Evolutionary conservation across 1,139 yeast genomes (phyloP).

Genomic region (Pichia sp.): DNA sequence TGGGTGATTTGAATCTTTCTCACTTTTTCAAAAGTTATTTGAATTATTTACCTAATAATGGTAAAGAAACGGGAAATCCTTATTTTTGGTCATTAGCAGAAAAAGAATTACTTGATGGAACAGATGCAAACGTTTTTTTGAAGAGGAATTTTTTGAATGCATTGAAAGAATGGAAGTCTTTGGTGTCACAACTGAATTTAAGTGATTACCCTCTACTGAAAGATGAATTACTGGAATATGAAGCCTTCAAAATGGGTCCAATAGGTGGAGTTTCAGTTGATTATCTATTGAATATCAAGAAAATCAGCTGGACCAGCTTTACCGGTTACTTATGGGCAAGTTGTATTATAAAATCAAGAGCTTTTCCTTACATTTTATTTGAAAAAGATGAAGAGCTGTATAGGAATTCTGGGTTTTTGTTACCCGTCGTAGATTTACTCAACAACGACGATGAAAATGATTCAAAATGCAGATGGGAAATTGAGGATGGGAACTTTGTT

Average conservation of each 20-base stretch:
- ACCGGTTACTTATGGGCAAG: constrained; percentile 68
- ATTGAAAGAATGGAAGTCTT: constrained; percentile 43
- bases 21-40: constrained; percentile 38
- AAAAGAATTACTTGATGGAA: constrained; percentile 44
- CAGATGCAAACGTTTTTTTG: constrained; percentile 42
- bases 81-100: constrained; percentile 53
- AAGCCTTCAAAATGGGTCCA: constrained; percentile 17
- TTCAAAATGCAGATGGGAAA: constrained; percentile 60
- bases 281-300: constrained; percentile 11
- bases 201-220: constrained; percentile 9
- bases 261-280: constrained; percentile 14
- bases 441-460: constrained; percentile 51
- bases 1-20: constrained; percentile 10
- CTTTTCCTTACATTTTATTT: constrained; percentile 60
- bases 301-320: constrained; percentile 49
- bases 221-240: constrained; percentile 26
- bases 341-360: constrained; percentile 62
- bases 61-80: constrained; percentile 45
- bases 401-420: constrained; percentile 42
- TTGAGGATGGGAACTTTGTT: constrained; percentile 21
- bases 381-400: constrained; percentile 14
- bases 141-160: constrained; percentile 31
- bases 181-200: constrained; percentile 14
- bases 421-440: constrained; percentile 72
- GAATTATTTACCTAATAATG: constrained; percentile 42